Evolutionary conservation across 768 basidiomycete genomes (phyloP).

Genomic region (Lactifluus piperatus): DNA sequence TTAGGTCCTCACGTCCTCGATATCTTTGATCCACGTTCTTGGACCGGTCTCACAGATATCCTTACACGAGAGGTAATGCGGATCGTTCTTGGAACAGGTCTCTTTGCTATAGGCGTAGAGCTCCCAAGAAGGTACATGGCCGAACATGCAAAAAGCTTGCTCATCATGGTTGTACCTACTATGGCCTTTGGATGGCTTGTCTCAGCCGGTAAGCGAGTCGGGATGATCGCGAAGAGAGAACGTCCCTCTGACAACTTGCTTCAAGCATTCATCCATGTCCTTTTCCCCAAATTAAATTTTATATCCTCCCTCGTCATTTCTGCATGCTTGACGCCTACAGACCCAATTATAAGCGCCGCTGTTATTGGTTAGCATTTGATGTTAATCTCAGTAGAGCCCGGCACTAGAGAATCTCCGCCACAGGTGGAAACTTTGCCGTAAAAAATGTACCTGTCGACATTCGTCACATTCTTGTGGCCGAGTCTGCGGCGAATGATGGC

Average conservation of each 20-base stretch:
- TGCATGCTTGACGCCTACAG: slow-evolving; percentile 88
- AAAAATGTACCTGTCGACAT: slow-evolving; percentile 67
- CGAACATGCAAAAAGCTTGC: slow-evolving; percentile 62
- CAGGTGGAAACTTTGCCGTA: slow-evolving; percentile 63
- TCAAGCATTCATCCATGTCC: slow-evolving; percentile 51
- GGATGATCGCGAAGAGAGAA: neutral
- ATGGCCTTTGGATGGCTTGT: slow-evolving; percentile 84
- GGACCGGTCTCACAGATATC: slow-evolving; percentile 44
- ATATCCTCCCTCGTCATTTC: slow-evolving; percentile 78
- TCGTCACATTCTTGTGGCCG: slow-evolving; percentile 74
- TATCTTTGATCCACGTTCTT: slow-evolving; percentile 69
- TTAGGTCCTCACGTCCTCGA: slow-evolving; percentile 67
- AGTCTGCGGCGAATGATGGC: slow-evolving; percentile 94
- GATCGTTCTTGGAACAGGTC: slow-evolving; percentile 80
- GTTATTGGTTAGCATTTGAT: slow-evolving; percentile 49
- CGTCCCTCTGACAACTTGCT: neutral
- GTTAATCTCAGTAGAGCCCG: neutral
- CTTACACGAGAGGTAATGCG: slow-evolving; percentile 86
- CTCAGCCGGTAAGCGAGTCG: slow-evolving; percentile 43
- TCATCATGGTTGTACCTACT: slow-evolving; percentile 68
- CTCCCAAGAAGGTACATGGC: slow-evolving; percentile 79
- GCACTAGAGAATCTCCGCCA: neutral
- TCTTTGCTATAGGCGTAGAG: slow-evolving; percentile 95
- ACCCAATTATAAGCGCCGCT: slow-evolving; percentile 85
- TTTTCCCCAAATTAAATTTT: slow-evolving; percentile 67